A percentile compares a stretch with the other conserved stretches of the same genome.
These are phyloP conservation scores for Phytophthora cryptogea DNA, from an alignment of 352 stramenopile species.

Conservation along the genomic window DNA sequence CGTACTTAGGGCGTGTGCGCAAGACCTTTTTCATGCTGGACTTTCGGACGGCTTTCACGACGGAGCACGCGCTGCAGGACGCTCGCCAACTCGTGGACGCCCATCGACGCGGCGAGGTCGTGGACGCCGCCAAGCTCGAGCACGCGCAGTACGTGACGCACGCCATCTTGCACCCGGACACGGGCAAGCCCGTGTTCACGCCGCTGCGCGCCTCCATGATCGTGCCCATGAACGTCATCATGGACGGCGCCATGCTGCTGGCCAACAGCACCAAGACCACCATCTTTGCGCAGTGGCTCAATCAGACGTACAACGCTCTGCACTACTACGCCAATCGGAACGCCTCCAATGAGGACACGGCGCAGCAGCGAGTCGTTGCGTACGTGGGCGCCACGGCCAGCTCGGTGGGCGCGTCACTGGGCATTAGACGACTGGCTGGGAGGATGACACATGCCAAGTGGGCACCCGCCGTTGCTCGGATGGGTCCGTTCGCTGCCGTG, in stretches of 20 bases:
- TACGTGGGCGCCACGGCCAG: slow-evolving; percentile 80
- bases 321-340: slow-evolving; percentile 92
- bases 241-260: slow-evolving; percentile 84
- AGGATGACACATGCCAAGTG: slow-evolving; percentile 49
- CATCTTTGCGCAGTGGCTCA: slow-evolving; percentile 85
- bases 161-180: slow-evolving; percentile 81
- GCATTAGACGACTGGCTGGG: slow-evolving; percentile 60
- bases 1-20: slow-evolving; percentile 73
- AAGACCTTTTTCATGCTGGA: slow-evolving; percentile 87
- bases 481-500: slow-evolving; percentile 83
- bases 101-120: slow-evolving; percentile 42
- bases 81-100: slow-evolving; percentile 47
- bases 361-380: slow-evolving; percentile 62
- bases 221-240: slow-evolving; percentile 85
- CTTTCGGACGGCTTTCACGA: slow-evolving; percentile 78
- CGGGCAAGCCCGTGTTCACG: slow-evolving; percentile 58
- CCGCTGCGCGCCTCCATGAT: slow-evolving; percentile 86
- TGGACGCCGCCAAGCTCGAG: slow-evolving; percentile 46
- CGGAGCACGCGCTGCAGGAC: slow-evolving; percentile 47
- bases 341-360: slow-evolving; percentile 81
- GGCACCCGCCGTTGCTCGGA: slow-evolving; percentile 58
- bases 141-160: slow-evolving; percentile 70
- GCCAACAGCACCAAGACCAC: slow-evolving; percentile 68
- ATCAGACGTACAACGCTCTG: slow-evolving; percentile 91
- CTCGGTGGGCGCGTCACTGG: slow-evolving; percentile 75